Conservation (phyloP, 2,329 filamentous ascomycete species). For the Aaosphaeria pasadenensis region DNA sequence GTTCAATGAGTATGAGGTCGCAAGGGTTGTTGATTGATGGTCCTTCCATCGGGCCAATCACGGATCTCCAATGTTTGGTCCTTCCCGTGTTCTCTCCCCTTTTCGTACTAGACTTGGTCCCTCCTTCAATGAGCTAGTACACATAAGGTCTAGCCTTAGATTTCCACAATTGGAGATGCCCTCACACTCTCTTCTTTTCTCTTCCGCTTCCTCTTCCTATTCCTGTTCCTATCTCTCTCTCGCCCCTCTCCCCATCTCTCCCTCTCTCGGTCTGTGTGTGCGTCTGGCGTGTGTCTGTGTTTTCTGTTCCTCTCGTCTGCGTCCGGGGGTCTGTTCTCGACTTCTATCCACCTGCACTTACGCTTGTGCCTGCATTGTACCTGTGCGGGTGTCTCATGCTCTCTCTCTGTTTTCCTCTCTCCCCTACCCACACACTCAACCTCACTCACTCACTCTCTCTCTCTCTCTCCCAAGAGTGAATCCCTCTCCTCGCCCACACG, state of each 20-base stretch:
- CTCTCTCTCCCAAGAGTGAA: slow-evolving; percentile 4
- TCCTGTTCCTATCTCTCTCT: background rate
- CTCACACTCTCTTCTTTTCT: background rate
- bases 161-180: background rate
- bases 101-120: too few relatives aligned
- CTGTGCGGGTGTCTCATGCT: background rate
- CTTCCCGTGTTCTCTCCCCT: too few relatives aligned
- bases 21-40: too few relatives aligned
- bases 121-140: too few relatives aligned
- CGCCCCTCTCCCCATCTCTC: background rate
- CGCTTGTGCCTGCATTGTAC: background rate
- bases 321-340: background rate
- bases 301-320: background rate
- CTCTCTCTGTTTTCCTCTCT: slow-evolving; percentile 1
- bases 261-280: background rate
- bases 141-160: too few relatives aligned
- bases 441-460: slow-evolving; percentile 3
- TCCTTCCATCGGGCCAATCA: too few relatives aligned
- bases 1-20: too few relatives aligned
- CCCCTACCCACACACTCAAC: slow-evolving; percentile 5
- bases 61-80: too few relatives aligned
- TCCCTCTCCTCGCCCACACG: slow-evolving; percentile 14
- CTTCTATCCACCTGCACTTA: background rate
- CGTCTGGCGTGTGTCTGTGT: background rate
- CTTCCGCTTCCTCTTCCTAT: background rate